Evolutionary conservation across 139 green algal species (phyloP), one percentile per base, ranked within the genome.

Genomic region (Zygnema circumcarinatum): DNA sequence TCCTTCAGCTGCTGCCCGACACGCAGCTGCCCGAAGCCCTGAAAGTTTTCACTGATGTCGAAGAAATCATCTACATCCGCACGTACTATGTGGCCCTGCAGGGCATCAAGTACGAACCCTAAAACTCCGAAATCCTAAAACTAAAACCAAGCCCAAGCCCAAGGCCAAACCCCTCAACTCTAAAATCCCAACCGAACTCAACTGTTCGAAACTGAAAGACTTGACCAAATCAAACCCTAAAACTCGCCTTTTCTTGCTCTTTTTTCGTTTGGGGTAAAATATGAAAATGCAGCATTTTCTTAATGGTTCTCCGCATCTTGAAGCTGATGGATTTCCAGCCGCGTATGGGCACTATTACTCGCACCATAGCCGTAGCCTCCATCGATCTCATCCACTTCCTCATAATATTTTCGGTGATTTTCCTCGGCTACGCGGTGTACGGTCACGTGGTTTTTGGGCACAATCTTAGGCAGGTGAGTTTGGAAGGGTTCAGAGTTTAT

Each of bases 241-340:
- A n/a, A n/a, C n/a, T n/a, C n/a, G n/a, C 7, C 7, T 25, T 7
- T 41, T 25, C 7, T 7, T 78, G 69, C 7, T 20, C 35, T 41
- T 39, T 78, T 3, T 16, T 38, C 7, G 16, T 20, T 78, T 25
- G n/a, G n/a, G n/a, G n/a, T n/a, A n/a, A n/a, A n/a, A n/a, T n/a
- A n/a, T n/a, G n/a, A n/a, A n/a, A n/a, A n/a, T 81, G 79, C 79
- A 95, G 93, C 90, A 96, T 97, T 83, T 92, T 98, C 81, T 90
- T 98, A 87, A 92, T 96, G 38, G 95, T 98, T 32, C 91, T 88
- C 1, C 90, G 94, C 25, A 56, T 97, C 79, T 88, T 98, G 69
- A 95, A 95, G 90, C 93, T 93, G 52, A 97, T 98, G 95, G 92
- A 98, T 92, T 98, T 98, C 93, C 95, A 98, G 94, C 94, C 95